A percentile compares a stretch with the other conserved stretches of the same genome.
Conservation (phyloP, 192 early-diverging fungal species). For the Coemansia sp. region DNA sequence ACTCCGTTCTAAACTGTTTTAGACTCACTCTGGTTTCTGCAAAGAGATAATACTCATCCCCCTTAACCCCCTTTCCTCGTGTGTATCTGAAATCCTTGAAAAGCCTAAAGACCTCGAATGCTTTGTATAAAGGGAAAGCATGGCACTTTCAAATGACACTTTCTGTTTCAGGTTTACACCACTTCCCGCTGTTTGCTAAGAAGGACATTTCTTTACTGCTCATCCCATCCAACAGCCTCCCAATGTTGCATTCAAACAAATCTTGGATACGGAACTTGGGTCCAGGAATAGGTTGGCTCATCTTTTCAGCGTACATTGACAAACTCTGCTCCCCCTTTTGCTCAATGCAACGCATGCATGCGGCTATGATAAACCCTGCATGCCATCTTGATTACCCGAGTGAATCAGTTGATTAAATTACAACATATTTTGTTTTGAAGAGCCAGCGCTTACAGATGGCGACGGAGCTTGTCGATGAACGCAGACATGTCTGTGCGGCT, state of each 20-base stretch:
- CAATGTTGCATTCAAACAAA: too few species aligned
- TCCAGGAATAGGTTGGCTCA: too few species aligned
- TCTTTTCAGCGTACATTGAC: too few species aligned
- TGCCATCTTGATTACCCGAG: too few species aligned
- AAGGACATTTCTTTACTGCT: too few species aligned
- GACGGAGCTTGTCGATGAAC: slow-evolving; percentile 64
- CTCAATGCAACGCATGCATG: too few species aligned
- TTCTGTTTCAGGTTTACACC: too few species aligned
- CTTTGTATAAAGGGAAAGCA: slow-evolving; percentile 1
- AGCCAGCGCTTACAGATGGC: slow-evolving; percentile 31
- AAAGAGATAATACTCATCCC: not conserved
- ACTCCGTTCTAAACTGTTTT: not conserved
- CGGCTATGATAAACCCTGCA: too few species aligned
- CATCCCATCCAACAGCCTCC: too few species aligned
- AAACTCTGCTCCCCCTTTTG: too few species aligned
- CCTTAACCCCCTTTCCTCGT: not conserved
- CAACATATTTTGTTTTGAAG: not conserved
- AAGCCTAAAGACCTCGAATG: not conserved
- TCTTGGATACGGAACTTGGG: too few species aligned
- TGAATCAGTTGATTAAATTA: not conserved
- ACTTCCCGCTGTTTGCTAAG: too few species aligned
- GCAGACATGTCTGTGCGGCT: slow-evolving; percentile 65
- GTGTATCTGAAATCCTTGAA: not conserved
- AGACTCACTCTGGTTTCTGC: not conserved
- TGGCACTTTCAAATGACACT: not conserved